Evolutionary conservation across 1,284 basidiomycete species (phyloP), one percentile per base, ranked within the genome.

Genomic region (Omphalotus olearius): DNA sequence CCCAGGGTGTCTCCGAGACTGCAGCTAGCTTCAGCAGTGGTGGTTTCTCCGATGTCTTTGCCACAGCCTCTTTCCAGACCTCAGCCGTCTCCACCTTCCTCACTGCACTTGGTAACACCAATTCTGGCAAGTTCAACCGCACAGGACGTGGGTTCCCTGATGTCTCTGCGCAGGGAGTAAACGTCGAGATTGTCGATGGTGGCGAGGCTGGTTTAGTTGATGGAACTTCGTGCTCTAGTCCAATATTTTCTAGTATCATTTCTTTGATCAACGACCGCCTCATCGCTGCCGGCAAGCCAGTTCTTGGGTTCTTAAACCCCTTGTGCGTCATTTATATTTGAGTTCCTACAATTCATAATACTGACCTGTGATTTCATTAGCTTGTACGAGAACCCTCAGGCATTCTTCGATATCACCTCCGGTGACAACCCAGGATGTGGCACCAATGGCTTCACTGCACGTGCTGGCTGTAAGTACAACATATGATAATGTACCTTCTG

Each of bases 251-350:
- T 9, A 65, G 65, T 50, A 61, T 76, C 25, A 59, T 76, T 30
- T 58, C 69, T 0, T 60, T 75, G 47, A 56, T 77, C n/a, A 77
- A 77, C 57, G 73, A 74, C 51, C 56, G 60, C 23, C 63, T 65
- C 18, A 46, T 69, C 26, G 64, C 64, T 2, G 60, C 66, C 20
- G 70, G 69, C 16, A 67, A 66, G 54, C 43, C 66, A 2, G 56
- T 63, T 6, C 62, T 76, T 1, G 75, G 75, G 1, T 76, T 72
- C 66, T 48, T 75, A 17, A 75, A 75, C 60, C 73, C 72, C 4
- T 67, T 71, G 60, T 59, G 42, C 28, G 53, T 55, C 14, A 33
- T 75, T 69, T 64, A 40, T 72, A 13, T 70, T 72, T 58, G 69
- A 67, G 3, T 65, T 67, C 49, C 47, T 26, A 36, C 35, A 41